Conservation (phyloP, 2,329 filamentous ascomycete genomes). For the Achaetomium macrosporum region DNA sequence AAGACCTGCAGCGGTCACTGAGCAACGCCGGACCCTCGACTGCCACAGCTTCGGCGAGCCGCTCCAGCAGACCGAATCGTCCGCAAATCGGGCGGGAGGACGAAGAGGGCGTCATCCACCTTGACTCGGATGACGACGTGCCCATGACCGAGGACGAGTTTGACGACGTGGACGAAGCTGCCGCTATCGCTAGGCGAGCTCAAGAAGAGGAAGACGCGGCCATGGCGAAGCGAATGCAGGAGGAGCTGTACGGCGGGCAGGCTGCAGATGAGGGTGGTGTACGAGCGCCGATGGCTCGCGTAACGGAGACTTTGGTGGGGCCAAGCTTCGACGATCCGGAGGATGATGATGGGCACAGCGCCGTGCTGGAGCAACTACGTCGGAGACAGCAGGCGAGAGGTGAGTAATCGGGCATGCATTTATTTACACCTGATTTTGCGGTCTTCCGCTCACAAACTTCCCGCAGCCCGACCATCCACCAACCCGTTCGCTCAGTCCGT, state of each 20-base stretch:
- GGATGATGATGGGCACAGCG: conserved; percentile 46
- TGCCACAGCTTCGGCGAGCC: conserved; percentile 20
- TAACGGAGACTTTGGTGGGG: conserved; percentile 84
- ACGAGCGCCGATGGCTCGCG: conserved; percentile 83
- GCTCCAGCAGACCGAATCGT: conserved; percentile 18
- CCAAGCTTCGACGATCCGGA: conserved; percentile 46
- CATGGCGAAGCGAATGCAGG: conserved; percentile 84
- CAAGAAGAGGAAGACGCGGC: conserved; percentile 84
- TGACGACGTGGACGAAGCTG: conserved; percentile 36
- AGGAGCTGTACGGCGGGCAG: conserved; percentile 68
- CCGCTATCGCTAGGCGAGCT: conserved; percentile 40
- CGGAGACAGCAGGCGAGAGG: conserved; percentile 30
- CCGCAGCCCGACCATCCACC: conserved; percentile 14
- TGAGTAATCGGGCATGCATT: not conserved
- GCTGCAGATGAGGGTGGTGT: conserved; percentile 55
- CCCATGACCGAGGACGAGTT: conserved; percentile 40
- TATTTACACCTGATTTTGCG: not conserved
- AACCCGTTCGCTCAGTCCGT: conserved; percentile 38
- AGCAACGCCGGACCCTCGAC: conserved; percentile 33
- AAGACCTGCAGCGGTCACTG: conserved; percentile 57
- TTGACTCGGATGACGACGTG: conserved; percentile 68
- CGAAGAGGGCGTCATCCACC: conserved; percentile 58
- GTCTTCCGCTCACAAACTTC: not conserved
- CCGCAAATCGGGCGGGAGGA: conserved; percentile 42
- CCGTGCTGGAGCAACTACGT: conserved; percentile 61